These are phyloP conservation scores for Carpinus viminea DNA, from an alignment of 306 rosid species.

Conservation along the genomic window DNA sequence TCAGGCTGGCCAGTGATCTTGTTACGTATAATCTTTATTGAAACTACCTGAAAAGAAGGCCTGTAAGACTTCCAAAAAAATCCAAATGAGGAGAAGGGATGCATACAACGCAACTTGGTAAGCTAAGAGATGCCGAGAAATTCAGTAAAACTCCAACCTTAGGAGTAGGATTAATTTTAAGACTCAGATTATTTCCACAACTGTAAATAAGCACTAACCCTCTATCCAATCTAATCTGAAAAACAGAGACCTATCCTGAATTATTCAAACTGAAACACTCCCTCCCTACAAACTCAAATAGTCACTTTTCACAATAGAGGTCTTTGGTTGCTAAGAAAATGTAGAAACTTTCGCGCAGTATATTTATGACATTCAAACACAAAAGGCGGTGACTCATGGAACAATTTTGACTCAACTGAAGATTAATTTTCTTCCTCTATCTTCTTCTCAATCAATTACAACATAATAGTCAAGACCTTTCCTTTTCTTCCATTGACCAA, in stretches of 20 bases:
- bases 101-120: too few species aligned
- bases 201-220: too few species aligned
- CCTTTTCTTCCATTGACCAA: background rate
- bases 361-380: background rate
- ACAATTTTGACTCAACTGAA: background rate
- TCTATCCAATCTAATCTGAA: too few species aligned
- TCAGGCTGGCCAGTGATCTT: constrained; percentile 83
- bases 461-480: background rate
- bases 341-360: background rate
- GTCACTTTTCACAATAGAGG: background rate
- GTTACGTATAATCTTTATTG: constrained; percentile 87
- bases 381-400: background rate
- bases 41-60: constrained; percentile 47
- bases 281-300: background rate
- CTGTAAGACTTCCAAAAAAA: background rate
- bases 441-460: background rate
- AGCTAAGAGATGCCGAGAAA: too few species aligned
- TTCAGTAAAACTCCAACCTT: too few species aligned
- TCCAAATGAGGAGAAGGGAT: too few species aligned
- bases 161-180: too few species aligned
- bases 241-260: background rate
- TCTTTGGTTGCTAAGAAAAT: background rate
- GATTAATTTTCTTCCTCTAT: background rate
- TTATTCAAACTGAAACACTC: background rate
- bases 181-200: too few species aligned